Base-by-base conservation (phyloP, 2,329 filamentous ascomycete genomes). In the Trematosphaeria pertusa region DNA sequence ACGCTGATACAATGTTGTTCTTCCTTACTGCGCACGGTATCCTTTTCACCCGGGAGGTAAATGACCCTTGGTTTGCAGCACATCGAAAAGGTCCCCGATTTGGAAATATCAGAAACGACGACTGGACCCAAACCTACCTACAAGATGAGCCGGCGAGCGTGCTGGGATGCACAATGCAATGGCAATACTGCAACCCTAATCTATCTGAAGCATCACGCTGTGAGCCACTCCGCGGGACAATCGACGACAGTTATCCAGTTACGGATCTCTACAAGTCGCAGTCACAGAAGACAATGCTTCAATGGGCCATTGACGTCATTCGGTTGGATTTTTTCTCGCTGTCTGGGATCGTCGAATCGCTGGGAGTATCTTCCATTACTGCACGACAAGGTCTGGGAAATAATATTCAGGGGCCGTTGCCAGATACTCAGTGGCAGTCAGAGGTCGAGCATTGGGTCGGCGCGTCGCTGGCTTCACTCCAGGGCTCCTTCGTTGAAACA, bases 341-440 rank as follows among this genome's bases (percentile, higher is more conserved):
- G 7, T 38, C 37, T 4, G 35, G 24, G 1, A 49, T 51, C 12
- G 37, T 50, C 10, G 44, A 42, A 2, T 50, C 44, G 35, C 32
- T 46, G 10, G 57, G 56, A 12, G 46, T 36, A 2, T 44, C 50
- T 5, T 37, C 45, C 11, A 48, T 62, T 5, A 36, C 37, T 7
- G 48, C 59, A 18, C 47, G 49, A 8, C 43, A 54, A 30, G 37
- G 38, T 2, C 35, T 62, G 20, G 48, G 43, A 3, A 34, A 41
- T 6, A 45, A 48, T 12, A 41, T 46, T 7, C 59, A 65, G n/a
- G 38, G 24, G 5, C 40, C 47, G 3, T 38, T 72, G 3, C 64
- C 68, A 1, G 37, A 51, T 15, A 65, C 66, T 21, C 71, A 74
- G 46, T 73, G 72, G 70, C 58, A 69, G 30, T 40, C 62, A 9